Evolutionary conservation across 331 rosid genomes (phyloP).

Genomic region (Saraca asoca): DNA sequence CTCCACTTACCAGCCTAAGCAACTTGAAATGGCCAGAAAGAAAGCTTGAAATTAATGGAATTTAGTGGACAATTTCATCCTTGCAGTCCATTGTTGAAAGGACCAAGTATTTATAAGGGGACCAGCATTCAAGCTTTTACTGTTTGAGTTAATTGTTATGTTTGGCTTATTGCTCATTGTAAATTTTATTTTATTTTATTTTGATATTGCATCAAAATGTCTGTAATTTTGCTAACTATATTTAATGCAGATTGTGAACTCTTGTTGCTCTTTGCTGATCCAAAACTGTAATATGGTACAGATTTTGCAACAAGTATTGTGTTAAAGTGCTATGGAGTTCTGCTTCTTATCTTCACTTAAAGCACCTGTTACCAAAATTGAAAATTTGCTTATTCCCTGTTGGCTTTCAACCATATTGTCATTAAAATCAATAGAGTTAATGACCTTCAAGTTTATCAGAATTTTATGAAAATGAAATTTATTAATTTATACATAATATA

Average conservation of each 20-base stretch:
- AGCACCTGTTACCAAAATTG: background rate
- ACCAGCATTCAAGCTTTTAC: background rate
- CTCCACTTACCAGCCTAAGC: slow-evolving; percentile 1
- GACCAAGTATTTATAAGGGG: background rate
- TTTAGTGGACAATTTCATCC: background rate
- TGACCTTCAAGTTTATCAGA: too few relatives aligned
- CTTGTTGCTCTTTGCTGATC: slow-evolving; percentile 1
- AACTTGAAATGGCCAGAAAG: slow-evolving; percentile 27
- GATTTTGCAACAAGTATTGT: background rate
- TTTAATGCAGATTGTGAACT: slow-evolving; percentile 6
- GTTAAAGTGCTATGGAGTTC: background rate
- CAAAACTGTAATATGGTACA: slow-evolving; percentile 8
- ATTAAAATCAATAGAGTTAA: too few relatives aligned
- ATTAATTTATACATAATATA: too few relatives aligned
- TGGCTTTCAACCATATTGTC: too few relatives aligned
- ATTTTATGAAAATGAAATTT: too few relatives aligned
- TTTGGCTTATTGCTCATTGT: slow-evolving; percentile 7
- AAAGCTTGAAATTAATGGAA: slow-evolving; percentile 12
- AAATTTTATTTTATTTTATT: background rate
- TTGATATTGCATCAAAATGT: background rate
- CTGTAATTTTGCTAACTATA: background rate
- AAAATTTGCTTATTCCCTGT: too few relatives aligned
- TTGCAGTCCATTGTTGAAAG: slow-evolving; percentile 24
- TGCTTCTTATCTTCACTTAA: background rate
- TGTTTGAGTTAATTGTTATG: background rate